These are phyloP conservation scores for Ceratonia siliqua DNA, from an alignment of 306 rosid species.

Conservation along the genomic window DNA sequence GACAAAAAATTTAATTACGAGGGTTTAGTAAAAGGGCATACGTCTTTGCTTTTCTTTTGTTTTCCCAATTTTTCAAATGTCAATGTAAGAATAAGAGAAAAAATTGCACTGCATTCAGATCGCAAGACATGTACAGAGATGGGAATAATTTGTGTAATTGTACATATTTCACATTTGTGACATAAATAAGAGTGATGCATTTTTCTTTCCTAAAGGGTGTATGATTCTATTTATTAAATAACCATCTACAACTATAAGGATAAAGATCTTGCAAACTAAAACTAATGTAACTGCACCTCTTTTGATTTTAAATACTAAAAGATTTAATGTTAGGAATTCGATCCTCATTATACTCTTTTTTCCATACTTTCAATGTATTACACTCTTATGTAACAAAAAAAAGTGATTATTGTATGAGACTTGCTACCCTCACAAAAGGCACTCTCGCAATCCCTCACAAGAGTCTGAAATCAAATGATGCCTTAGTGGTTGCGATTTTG, in stretches of 20 bases:
- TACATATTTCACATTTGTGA: conserved; percentile 21
- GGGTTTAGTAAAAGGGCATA: not conserved
- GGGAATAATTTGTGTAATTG: not conserved
- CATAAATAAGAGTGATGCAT: not conserved
- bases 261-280: too few relatives aligned
- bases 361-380: too few relatives aligned
- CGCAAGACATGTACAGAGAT: conserved; percentile 50
- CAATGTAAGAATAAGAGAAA: not conserved
- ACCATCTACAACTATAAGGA: not conserved
- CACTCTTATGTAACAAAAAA: too few relatives aligned
- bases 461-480: too few relatives aligned
- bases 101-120: conserved; percentile 30
- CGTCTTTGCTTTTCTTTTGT: not conserved
- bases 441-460: too few relatives aligned
- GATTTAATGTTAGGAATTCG: too few relatives aligned
- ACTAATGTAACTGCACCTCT: too few relatives aligned
- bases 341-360: too few relatives aligned
- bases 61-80: not conserved
- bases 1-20: not conserved
- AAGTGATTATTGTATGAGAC: too few relatives aligned
- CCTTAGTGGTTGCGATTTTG: too few relatives aligned
- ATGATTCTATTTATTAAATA: not conserved
- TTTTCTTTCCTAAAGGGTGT: not conserved
- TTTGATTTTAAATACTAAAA: too few relatives aligned
- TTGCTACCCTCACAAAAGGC: too few relatives aligned